Base-by-base conservation (phyloP, 2,329 filamentous ascomycete species). In the Fusarium protoensiforme region DNA sequence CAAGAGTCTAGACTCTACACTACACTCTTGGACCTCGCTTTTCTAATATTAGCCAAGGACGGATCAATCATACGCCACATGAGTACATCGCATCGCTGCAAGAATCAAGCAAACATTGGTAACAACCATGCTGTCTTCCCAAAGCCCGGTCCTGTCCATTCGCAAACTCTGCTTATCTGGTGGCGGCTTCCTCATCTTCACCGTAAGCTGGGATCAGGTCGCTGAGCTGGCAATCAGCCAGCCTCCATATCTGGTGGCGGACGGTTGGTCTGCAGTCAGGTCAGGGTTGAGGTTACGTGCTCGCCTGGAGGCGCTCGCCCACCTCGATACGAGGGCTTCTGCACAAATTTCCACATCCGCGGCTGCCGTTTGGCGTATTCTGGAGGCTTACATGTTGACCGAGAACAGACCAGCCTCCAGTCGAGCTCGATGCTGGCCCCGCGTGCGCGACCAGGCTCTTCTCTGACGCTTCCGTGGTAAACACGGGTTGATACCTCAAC, bases 21-120 rank as follows among this genome's bases (percentile, higher is more conserved):
- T 43, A 22, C 38, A 7, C 54, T 46, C 58, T 61, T 64, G 31
- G 46, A 61, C 48, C 70, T 66, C 58, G 41, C 18, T 20, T 33
- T 60, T 66, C 69, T 71, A 71, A 67, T 61, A 57, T 69, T 74
- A 59, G 56, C 38, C 24, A 61, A 53, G 36, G 13, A 22, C 48
- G 59, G 57, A 56, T 35, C 51, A 53, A 68, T 35, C 46, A 63
- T 36, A 69, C 71, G 71, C 71, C 71, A 54, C 71, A 74, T 33
- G 8, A 39, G 14, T 61, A 67, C 71, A 72, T 74, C 41, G 43
- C 56, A 46, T 63, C 64, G 53, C 68, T 74, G 46, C 46, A 46
- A 46, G 22, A 46, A 46, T 27, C 41, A 10, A 46, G 71, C 64
- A 51, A 46, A 63, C 36, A 22, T 33, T 63, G 51, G 51, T 65